Base-by-base conservation (phyloP, 2,329 filamentous ascomycete genomes). In the Bertia moriformis region DNA sequence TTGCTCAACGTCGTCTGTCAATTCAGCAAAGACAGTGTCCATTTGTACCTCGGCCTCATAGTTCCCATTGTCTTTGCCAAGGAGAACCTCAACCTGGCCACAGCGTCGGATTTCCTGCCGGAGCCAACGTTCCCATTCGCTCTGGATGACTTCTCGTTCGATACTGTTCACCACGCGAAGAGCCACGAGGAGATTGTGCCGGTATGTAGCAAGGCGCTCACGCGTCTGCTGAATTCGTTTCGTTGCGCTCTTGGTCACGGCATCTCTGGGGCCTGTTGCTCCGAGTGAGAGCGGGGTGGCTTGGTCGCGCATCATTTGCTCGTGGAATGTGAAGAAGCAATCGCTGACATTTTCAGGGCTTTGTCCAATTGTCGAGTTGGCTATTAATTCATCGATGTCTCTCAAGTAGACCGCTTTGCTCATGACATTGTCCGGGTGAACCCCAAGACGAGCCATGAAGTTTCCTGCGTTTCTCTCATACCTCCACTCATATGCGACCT, bases 361-460 rank as follows among this genome's bases (percentile, higher is more conserved):
- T 14, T 36, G 29, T 3, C 48, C 19, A 12, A 45, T 43, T 14
- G 45, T 45, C 19, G 40, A 37, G 22, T 49, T 49, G 4, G 44
- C 49, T 10, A 55, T 43, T 17, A 17, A 7, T 18, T 35, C 32
- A 18, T 78, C 69, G 14, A 80, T 61, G 49, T 80, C 75, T 44
- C 55, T 60, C 37, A 80, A 55, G 47, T 75, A 78, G 29, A 81
- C 62, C 5, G 71, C 64, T 45, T 69, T 69, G 41, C 64, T 67
- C 67, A 80, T 71, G n/a, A 65, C 62, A 15, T 57, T 55, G 38
- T 73, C 62, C 2, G 73, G 70, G 4, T 60, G 58, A 4, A 80
- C 64, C 14, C 75, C 74, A 4, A 80, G 52, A 10, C 67, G 55
- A 17, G 62, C 53, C 71, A 82, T 73, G 57, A 74, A 78, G n/a